These are phyloP conservation scores for Aspergillus homomorphus DNA, from an alignment of 495 filamentous ascomycete species.

Conservation along the genomic window DNA sequence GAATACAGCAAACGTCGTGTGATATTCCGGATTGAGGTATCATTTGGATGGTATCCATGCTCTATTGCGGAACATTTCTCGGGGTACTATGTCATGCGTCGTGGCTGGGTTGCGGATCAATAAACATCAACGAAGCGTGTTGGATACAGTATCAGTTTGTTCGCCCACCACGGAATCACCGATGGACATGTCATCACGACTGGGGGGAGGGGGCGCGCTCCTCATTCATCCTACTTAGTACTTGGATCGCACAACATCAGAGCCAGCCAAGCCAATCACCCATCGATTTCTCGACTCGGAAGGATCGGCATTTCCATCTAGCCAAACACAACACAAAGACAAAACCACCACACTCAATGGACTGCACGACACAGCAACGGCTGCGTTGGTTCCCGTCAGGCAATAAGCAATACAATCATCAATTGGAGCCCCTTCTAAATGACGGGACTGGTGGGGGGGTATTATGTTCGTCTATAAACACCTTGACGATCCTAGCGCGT, in stretches of 20 bases:
- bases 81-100: neutral
- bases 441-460: neutral
- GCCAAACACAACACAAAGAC: neutral
- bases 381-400: neutral
- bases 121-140: neutral
- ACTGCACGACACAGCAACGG: neutral
- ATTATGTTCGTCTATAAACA: neutral
- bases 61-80: neutral
- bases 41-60: neutral
- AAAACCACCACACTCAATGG: neutral
- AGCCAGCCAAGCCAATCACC: neutral
- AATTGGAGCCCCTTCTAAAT: neutral
- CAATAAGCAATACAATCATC: neutral
- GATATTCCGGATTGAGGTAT: neutral
- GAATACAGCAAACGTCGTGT: neutral
- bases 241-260: neutral
- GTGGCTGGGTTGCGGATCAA: neutral
- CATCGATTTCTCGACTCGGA: neutral
- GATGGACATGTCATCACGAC: conserved; percentile 4
- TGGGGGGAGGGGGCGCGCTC: neutral
- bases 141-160: neutral
- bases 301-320: neutral
- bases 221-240: neutral
- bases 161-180: neutral
- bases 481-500: neutral